A percentile compares a stretch with the other conserved stretches of the same genome.
phyloP scores from a whole-genome alignment of 768 basidiomycete species.

The Lactarius akahatsu region DNA sequence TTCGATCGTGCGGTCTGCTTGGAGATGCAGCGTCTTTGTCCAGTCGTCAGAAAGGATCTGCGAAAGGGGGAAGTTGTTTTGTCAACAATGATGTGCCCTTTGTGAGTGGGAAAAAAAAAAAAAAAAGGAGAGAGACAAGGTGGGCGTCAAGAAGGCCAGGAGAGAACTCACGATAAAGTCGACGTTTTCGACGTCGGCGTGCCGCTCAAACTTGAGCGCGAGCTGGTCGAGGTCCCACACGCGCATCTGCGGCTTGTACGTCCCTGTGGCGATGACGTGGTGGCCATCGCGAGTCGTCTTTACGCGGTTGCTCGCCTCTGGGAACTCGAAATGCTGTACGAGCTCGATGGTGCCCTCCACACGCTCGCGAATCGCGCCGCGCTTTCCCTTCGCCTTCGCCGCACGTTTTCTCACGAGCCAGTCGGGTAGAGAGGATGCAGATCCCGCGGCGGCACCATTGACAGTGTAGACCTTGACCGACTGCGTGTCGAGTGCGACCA shows the following conservation, averaged over 20 bases:
- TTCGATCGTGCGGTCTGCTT: conserved; percentile 92
- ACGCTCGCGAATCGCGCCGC: conserved; percentile 60
- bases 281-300: conserved; percentile 90
- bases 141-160: conserved; percentile 2
- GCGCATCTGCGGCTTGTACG: conserved; percentile 96
- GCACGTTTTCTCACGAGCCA: conserved; percentile 82
- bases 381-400: conserved; percentile 62
- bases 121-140: not conserved
- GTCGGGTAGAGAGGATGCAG: conserved; percentile 90
- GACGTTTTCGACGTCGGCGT: conserved; percentile 95
- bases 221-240: conserved; percentile 95
- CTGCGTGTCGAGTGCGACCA: conserved; percentile 36
- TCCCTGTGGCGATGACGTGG: conserved; percentile 91
- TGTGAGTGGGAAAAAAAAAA: not conserved
- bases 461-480: conserved; percentile 90
- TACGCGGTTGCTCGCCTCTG: conserved; percentile 90
- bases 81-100: not conserved
- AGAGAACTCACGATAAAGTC: conserved; percentile 90
- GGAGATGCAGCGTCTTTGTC: conserved; percentile 97
- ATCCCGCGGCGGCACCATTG: conserved; percentile 85
- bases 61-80: conserved; percentile 2
- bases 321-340: conserved; percentile 95
- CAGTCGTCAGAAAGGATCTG: conserved; percentile 96
- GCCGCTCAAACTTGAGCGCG: conserved; percentile 92
- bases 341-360: conserved; percentile 85